A percentile compares a stretch with the other conserved stretches of the same genome.
Evolutionary conservation across 1,284 basidiomycete genomes (phyloP).

Genomic region (Cutaneotrichosporon sp.): DNA sequence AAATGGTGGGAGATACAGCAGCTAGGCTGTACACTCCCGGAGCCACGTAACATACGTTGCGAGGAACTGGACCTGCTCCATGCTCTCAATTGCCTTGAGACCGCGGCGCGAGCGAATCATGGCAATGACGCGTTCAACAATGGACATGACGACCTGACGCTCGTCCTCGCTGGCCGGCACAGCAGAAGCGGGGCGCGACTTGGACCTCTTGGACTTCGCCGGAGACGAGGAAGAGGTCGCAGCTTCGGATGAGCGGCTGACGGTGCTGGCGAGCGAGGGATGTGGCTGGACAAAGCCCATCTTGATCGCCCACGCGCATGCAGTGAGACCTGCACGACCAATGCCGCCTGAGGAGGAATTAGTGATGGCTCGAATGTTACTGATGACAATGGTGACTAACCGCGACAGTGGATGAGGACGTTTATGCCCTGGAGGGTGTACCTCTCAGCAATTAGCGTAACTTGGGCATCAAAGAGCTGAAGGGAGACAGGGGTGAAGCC

Average conservation of each 20-base stretch:
- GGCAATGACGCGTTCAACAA: conserved; percentile 68
- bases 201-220: conserved; percentile 6
- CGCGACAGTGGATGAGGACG: conserved; percentile 86
- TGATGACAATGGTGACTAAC: conserved; percentile 41
- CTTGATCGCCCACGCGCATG: conserved; percentile 88
- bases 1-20: background rate
- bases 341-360: conserved; percentile 58
- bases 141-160: conserved; percentile 55
- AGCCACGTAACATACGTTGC: conserved; percentile 70
- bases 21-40: conserved; percentile 30
- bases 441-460: conserved; percentile 63
- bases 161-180: conserved; percentile 22
- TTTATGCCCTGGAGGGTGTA: conserved; percentile 73
- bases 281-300: conserved; percentile 63
- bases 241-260: background rate
- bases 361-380: background rate
- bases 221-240: background rate
- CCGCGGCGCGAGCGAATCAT: conserved; percentile 71
- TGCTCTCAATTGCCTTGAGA: conserved; percentile 81
- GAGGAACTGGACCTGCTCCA: conserved; percentile 83
- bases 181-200: background rate
- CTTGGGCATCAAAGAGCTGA: conserved; percentile 60
- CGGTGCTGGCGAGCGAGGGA: conserved; percentile 29
- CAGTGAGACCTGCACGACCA: conserved; percentile 86
- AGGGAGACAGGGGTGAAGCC: conserved; percentile 74